These are phyloP conservation scores for Alternaria sp. DNA, from an alignment of 2,329 filamentous ascomycete genomes.

Conservation along the genomic window DNA sequence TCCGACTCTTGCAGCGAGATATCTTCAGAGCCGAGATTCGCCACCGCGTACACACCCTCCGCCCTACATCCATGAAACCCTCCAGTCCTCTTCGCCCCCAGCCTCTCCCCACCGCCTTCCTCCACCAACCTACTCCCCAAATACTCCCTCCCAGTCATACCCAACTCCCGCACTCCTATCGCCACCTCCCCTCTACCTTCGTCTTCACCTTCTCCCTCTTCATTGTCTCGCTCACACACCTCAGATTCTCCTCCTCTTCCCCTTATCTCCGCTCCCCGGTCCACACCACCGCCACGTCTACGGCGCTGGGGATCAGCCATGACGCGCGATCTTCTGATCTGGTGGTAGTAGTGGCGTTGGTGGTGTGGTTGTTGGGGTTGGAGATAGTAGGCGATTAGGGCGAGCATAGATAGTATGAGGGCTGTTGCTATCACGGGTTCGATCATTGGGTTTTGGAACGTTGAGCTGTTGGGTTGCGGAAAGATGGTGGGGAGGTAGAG, in stretches of 20 bases:
- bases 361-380: background rate
- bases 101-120: background rate
- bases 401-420: background rate
- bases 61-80: too few species aligned
- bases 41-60: too few species aligned
- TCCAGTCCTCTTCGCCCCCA: too few species aligned
- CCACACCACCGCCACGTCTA: background rate
- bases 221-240: background rate
- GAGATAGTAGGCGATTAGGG: background rate
- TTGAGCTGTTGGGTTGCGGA: background rate
- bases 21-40: too few species aligned
- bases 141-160: rapidly evolving
- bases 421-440: background rate
- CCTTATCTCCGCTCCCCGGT: rapidly evolving
- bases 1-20: too few species aligned
- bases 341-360: background rate
- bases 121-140: rapidly evolving
- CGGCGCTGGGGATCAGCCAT: background rate
- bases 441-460: background rate
- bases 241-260: background rate
- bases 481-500: too few species aligned
- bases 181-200: background rate
- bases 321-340: rapidly evolving
- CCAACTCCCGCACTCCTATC: background rate
- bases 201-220: background rate